A percentile compares a stretch with the other conserved stretches of the same genome.
Evolutionary conservation across 805 yeast species (phyloP).

Genomic region (Tetrapisispora iriomotensis): DNA sequence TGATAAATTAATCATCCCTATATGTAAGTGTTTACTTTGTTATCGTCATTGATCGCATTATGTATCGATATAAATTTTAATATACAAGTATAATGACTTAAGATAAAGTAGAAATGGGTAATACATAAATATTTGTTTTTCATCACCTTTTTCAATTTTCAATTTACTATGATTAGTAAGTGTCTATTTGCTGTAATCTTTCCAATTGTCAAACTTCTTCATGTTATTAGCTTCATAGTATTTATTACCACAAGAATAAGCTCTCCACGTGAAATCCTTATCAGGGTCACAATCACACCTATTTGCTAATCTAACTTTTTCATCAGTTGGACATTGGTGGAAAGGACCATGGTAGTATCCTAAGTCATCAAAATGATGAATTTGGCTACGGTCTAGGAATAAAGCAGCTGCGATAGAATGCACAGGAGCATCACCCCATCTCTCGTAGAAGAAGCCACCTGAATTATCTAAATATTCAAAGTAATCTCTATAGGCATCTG

Average conservation of each 20-base stretch:
- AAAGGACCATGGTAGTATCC: constrained; percentile 82
- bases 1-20: no score
- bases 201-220: constrained; percentile 64
- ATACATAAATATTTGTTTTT: no score
- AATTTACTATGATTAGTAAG: no score
- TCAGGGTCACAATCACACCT: constrained; percentile 66
- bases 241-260: constrained; percentile 61
- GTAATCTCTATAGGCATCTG: constrained; percentile 57
- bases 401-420: constrained; percentile 82
- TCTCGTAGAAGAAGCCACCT: constrained; percentile 88
- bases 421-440: constrained; percentile 95
- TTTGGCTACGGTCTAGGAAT: constrained; percentile 56
- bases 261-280: constrained; percentile 67
- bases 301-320: constrained; percentile 43
- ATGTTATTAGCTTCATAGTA: constrained; percentile 47
- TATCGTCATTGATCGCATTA: no score
- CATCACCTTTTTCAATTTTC: no score
- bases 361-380: constrained; percentile 76
- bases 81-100: no score
- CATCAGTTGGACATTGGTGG: constrained; percentile 67
- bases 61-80: no score
- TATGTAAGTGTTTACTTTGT: no score
- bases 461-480: constrained; percentile 66
- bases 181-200: constrained; percentile 16
- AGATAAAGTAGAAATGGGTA: no score